Evolutionary conservation across 1,284 basidiomycete species (phyloP).

Genomic region (Pseudozyma hubeiensis): DNA sequence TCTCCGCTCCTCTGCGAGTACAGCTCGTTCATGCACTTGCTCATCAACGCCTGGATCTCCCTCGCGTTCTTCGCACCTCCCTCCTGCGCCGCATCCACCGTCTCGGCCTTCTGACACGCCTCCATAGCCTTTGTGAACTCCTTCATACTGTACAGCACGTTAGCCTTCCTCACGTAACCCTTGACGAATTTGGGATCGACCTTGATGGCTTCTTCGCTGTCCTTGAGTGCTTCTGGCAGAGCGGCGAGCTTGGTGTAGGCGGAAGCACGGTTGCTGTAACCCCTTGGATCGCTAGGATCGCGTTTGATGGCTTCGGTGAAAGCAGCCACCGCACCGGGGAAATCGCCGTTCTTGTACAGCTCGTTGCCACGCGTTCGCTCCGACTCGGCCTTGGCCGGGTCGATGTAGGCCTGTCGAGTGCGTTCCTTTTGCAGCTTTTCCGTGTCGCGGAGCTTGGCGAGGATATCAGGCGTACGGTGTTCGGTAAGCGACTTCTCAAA

Average conservation of each 20-base stretch:
- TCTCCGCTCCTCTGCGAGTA: conserved; percentile 85
- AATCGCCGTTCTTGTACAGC: conserved; percentile 79
- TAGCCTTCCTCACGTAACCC: conserved; percentile 93
- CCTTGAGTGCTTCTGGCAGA: conserved; percentile 94
- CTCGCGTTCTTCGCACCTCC: conserved; percentile 49
- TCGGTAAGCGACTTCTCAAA: conserved; percentile 81
- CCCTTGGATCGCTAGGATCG: conserved; percentile 86
- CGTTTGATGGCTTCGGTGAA: conserved; percentile 98
- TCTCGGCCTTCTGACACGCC: conserved; percentile 57
- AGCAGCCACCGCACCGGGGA: conserved; percentile 86
- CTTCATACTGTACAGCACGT: conserved; percentile 88
- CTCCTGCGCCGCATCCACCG: conserved; percentile 51
- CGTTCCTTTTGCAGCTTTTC: conserved; percentile 84
- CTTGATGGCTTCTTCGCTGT: conserved; percentile 91
- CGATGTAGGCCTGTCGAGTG: conserved; percentile 85
- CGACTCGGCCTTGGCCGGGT: conserved; percentile 83
- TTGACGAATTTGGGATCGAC: conserved; percentile 82
- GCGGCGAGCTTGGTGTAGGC: conserved; percentile 96
- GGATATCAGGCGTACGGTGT: conserved; percentile 92
- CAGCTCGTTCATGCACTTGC: conserved; percentile 77
- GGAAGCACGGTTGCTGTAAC: conserved; percentile 96
- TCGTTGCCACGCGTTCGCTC: conserved; percentile 93
- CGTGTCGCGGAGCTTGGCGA: conserved; percentile 81
- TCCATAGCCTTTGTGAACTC: conserved; percentile 80
- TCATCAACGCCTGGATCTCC: conserved; percentile 56